phyloP scores from a whole-genome alignment of 805 yeast genomes.

The Kodamaea laetipori region DNA sequence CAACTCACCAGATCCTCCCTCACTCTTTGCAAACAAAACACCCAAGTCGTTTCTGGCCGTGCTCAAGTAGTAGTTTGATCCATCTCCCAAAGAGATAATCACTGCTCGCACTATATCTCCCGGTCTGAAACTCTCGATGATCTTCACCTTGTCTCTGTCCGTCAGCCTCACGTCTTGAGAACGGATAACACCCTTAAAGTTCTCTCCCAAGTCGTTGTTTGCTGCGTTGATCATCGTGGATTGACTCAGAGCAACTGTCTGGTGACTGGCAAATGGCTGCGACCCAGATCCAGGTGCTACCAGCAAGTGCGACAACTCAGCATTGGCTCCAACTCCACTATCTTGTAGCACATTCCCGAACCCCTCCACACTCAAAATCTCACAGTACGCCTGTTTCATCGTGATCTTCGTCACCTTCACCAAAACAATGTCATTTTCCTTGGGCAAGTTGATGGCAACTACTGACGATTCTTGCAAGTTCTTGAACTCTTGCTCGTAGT shows the following conservation, averaged over 20 bases:
- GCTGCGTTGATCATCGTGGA: conserved; percentile 37
- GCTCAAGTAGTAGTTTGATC: conserved; percentile 82
- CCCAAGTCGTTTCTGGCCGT: conserved; percentile 93
- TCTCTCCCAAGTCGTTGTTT: conserved; percentile 78
- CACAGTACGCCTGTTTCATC: conserved; percentile 72
- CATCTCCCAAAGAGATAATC: conserved; percentile 90
- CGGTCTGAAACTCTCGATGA: conserved; percentile 79
- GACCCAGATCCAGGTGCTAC: conserved; percentile 57
- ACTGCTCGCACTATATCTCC: conserved; percentile 90
- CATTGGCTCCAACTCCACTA: conserved; percentile 65
- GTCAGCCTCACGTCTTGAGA: conserved; percentile 88
- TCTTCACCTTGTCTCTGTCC: conserved; percentile 82
- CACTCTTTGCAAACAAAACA: conserved; percentile 82
- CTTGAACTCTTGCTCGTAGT: conserved; percentile 25
- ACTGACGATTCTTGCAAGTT: conserved; percentile 14
- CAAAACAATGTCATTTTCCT: conserved; percentile 80
- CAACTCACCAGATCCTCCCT: conserved; percentile 66
- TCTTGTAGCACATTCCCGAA: conserved; percentile 59
- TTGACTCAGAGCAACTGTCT: conserved; percentile 42
- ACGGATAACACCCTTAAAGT: conserved; percentile 82
- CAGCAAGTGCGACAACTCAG: conserved; percentile 40
- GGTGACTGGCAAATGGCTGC: conserved; percentile 38
- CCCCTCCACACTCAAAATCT: conserved; percentile 67
- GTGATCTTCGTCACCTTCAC: conserved; percentile 71
- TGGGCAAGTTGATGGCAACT: conserved; percentile 61